Conservation (phyloP, 176 grass and related monocot genomes). For the Oryza nivara region DNA sequence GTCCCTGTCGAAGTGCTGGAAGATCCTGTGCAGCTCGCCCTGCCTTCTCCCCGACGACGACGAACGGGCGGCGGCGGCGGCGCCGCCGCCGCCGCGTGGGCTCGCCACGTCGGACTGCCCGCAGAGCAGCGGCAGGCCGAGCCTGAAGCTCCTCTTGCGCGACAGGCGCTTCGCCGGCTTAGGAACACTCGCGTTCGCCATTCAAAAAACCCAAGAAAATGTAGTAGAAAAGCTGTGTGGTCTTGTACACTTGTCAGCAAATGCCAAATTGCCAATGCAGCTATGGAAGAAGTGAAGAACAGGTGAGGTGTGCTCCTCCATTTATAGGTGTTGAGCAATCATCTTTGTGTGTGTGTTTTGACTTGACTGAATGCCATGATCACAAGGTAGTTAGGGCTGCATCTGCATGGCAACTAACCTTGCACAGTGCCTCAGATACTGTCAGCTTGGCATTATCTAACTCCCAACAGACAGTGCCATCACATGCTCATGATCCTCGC, state of each 20-base stretch:
- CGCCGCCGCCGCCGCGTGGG: not conserved
- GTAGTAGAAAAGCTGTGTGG: not conserved
- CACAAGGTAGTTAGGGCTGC: conserved; percentile 36
- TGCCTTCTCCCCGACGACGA: conserved; percentile 48
- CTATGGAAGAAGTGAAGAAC: conserved; percentile 24
- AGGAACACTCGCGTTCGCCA: conserved; percentile 40
- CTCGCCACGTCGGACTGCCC: conserved; percentile 41
- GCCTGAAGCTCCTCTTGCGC: conserved; percentile 66
- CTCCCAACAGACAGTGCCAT: conserved; percentile 56
- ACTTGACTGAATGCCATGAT: conserved; percentile 41
- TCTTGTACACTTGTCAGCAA: not conserved
- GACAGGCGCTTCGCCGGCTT: conserved; percentile 53
- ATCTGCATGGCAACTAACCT: conserved; percentile 35
- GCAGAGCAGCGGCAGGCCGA: conserved; percentile 59
- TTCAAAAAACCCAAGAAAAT: conserved; percentile 20
- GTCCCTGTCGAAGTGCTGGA: conserved; percentile 85
- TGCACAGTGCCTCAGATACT: conserved; percentile 40
- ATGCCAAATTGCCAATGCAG: conserved; percentile 22
- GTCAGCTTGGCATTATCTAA: conserved; percentile 61
- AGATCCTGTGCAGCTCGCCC: conserved; percentile 67
- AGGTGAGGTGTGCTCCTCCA: not conserved
- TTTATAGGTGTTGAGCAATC: conserved; percentile 42
- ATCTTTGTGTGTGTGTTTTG: conserved; percentile 37
- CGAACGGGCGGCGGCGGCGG: not conserved
- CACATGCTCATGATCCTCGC: conserved; percentile 54